Base-by-base conservation (phyloP, 345 rosid species). In the Zanthoxylum bungeanum region DNA sequence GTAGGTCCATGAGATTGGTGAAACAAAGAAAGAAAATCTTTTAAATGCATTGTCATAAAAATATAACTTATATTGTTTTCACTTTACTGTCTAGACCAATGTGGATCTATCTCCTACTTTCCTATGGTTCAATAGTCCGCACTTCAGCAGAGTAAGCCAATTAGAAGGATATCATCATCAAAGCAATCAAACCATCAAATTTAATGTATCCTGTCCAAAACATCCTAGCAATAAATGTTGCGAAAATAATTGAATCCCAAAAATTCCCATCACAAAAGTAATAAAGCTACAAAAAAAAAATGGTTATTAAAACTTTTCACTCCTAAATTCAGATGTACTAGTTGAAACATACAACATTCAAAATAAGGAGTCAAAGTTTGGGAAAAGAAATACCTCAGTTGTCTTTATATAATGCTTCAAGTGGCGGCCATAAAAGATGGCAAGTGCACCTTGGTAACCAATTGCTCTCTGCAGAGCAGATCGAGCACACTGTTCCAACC, bases 401-500 rank as follows among this genome's bases (percentile, higher is more conserved):
- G 81, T 79, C 79, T 77, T 90, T 40, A 93, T 85, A 72, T 80
- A 90, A 80, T 87, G 86, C 79, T 87, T 90, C 71, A 83, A 77
- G 60, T 67, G 74, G 68, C 62, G 93, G 69, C 94, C 87, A 75
- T 86, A 86, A 24, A 93, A 66, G 70, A 87, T 40, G 9, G 96
- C 98, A 72, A 91, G 59, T 36, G 91, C 94, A 56, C 89, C 89
- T 72, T 78, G 85, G 44, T 78, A 85, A 57, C 83, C 78, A 77
- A 88, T 83, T 49, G 85, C 83, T 84, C 96, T 83, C 71, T 72
- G 86, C 83, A 81, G 66, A 60, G 80, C 87, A 64, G 94, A 76
- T 56, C 46, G 74, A 68, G 90, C 88, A 76, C 88, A 68, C 72
- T 84, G 92, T 75, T 89, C 91, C 85, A 88, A 75, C 78, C 97